These are phyloP conservation scores for Sporisorium scitamineum DNA, from an alignment of 1,284 basidiomycete species.

Conservation along the genomic window DNA sequence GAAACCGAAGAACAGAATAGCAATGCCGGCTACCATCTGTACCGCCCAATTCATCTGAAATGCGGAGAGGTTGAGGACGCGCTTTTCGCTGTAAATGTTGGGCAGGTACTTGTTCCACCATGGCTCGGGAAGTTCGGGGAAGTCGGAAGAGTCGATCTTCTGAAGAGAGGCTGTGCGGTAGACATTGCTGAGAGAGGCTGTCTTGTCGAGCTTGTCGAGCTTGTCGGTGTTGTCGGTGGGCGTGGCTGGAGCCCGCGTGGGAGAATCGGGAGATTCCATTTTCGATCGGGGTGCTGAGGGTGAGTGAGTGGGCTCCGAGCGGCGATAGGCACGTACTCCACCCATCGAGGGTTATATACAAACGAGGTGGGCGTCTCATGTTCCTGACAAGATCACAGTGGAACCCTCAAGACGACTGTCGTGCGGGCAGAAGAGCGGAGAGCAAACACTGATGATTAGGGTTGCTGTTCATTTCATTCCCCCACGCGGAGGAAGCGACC, in stretches of 20 bases:
- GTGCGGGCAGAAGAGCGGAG: background rate
- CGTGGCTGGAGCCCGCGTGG: slow-evolving; percentile 18
- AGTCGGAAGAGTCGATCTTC: slow-evolving; percentile 13
- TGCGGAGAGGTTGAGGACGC: slow-evolving; percentile 21
- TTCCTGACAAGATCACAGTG: too few species aligned
- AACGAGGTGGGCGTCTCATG: too few species aligned
- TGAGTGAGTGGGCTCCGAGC: background rate
- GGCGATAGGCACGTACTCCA: too few species aligned
- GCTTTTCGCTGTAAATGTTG: slow-evolving; percentile 29
- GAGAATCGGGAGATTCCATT: slow-evolving; percentile 29
- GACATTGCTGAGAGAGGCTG: slow-evolving; percentile 3
- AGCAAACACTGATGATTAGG: background rate
- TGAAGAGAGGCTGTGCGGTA: slow-evolving; percentile 14
- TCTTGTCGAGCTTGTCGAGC: slow-evolving; percentile 16
- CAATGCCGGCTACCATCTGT: slow-evolving; percentile 31
- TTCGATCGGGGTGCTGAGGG: too few species aligned
- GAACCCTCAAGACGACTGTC: too few species aligned
- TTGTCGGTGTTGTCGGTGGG: slow-evolving; percentile 7
- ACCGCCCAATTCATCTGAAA: slow-evolving; percentile 45
- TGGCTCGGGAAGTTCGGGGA: slow-evolving; percentile 26
- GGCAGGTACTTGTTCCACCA: slow-evolving; percentile 32
- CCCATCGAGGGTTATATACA: slow-evolving; percentile 4
- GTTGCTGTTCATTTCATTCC: background rate
- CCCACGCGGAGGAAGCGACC: background rate
- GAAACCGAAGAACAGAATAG: slow-evolving; percentile 37